These are phyloP conservation scores for Henckelia pumila DNA, from an alignment of 257 asterid genomes.

Conservation along the genomic window DNA sequence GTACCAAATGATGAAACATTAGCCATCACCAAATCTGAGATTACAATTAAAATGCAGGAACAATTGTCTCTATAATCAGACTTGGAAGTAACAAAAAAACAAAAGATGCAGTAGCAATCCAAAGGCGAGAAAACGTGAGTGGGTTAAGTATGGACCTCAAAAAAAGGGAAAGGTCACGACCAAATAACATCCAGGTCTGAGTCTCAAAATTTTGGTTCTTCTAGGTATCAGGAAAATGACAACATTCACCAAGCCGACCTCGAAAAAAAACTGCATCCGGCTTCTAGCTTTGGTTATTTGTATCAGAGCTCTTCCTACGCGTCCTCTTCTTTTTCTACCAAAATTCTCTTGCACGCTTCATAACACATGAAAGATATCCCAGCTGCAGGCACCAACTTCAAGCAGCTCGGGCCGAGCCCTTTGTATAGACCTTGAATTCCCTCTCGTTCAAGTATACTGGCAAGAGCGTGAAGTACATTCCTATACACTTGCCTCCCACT, in stretches of 20 bases:
- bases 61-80: no score
- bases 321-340: slow-evolving; percentile 41
- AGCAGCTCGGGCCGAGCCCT: slow-evolving; percentile 58
- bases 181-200: not conserved
- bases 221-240: not conserved
- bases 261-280: not conserved
- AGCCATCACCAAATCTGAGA: not conserved
- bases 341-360: slow-evolving; percentile 51
- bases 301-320: slow-evolving; percentile 6
- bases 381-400: slow-evolving; percentile 57
- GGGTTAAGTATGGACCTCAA: not conserved
- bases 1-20: not conserved
- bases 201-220: not conserved
- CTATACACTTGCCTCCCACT: slow-evolving; percentile 41
- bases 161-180: not conserved
- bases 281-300: not conserved
- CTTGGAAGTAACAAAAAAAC: not conserved
- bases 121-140: not conserved
- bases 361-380: slow-evolving; percentile 59
- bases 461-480: slow-evolving; percentile 48
- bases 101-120: not conserved
- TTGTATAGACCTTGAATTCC: slow-evolving; percentile 41
- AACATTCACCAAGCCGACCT: not conserved
- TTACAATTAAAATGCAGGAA: not conserved
- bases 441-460: slow-evolving; percentile 47